Conservation (phyloP, 1,139 yeast genomes). For the Candida tetrigidarum region DNA sequence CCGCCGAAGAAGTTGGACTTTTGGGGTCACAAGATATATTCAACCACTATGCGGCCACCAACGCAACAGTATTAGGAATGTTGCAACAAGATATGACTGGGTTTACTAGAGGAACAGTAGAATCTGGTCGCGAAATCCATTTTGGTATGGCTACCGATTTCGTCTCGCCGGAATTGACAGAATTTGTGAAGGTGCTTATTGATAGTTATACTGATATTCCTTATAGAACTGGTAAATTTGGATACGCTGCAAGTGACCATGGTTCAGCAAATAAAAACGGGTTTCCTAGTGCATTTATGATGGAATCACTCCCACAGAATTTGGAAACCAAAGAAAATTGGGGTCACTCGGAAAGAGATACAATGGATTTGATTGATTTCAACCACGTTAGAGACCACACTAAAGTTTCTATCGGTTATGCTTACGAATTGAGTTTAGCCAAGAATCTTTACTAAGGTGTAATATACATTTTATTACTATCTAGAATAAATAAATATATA, state of each 20-base stretch:
- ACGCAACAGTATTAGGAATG: constrained; percentile 74
- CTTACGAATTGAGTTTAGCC: constrained; percentile 62
- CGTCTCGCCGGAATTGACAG: constrained; percentile 60
- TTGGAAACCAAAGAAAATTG: constrained; percentile 64
- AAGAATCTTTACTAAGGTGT: constrained; percentile 12
- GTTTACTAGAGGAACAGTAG: constrained; percentile 58
- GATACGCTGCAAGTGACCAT: constrained; percentile 94
- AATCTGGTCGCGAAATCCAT: constrained; percentile 64
- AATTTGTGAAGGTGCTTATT: constrained; percentile 64
- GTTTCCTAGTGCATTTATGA: constrained; percentile 79
- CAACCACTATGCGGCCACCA: constrained; percentile 49
- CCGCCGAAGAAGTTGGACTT: constrained; percentile 94
- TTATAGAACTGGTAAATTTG: constrained; percentile 76
- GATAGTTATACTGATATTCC: constrained; percentile 66
- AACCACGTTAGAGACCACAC: constrained; percentile 80
- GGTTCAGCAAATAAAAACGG: constrained; percentile 85
- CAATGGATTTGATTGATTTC: constrained; percentile 76
- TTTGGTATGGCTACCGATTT: constrained; percentile 82
- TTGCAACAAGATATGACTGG: constrained; percentile 98
- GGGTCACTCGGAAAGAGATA: constrained; percentile 80
- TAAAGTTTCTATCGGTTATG: constrained; percentile 71
- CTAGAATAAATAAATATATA: neutral
- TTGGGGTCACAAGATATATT: constrained; percentile 86
- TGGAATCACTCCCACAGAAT: constrained; percentile 57
- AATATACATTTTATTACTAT: no score